Evolutionary conservation across 192 early-diverging fungal genomes (phyloP).

Genomic region (Coemansia sp.): DNA sequence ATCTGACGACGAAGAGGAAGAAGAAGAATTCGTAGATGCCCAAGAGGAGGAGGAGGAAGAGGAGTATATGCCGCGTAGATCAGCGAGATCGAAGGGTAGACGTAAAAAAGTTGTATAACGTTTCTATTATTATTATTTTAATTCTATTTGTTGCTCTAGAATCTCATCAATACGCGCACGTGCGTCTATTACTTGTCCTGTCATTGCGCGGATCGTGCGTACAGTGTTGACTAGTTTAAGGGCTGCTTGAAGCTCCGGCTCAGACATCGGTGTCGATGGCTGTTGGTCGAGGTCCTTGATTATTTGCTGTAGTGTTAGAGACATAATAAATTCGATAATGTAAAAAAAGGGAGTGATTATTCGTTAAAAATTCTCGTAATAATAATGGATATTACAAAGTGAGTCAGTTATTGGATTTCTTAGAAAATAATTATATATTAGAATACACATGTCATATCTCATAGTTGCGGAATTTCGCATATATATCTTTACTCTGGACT

Average conservation of each 20-base stretch:
- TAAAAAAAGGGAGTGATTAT: too few relatives aligned
- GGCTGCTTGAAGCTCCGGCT: background rate
- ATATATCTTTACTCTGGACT: slow-evolving; percentile 16
- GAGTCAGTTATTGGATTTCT: background rate
- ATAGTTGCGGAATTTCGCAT: slow-evolving; percentile 38
- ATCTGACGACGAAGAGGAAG: background rate
- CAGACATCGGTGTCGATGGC: background rate
- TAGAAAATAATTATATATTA: too few relatives aligned
- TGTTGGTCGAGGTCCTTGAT: slow-evolving; percentile 12
- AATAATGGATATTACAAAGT: background rate
- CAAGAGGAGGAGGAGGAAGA: background rate
- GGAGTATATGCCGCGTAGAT: slow-evolving; percentile 14
- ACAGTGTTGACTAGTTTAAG: slow-evolving; percentile 55
- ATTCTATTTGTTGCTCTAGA: background rate
- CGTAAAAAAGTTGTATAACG: slow-evolving; percentile 7
- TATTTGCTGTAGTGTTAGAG: slow-evolving; percentile 25
- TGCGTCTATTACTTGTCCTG: slow-evolving; percentile 60
- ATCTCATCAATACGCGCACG: slow-evolving; percentile 39
- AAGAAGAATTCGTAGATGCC: background rate
- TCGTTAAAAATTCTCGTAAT: too few relatives aligned
- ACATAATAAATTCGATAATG: background rate
- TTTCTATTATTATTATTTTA: background rate
- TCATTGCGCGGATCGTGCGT: slow-evolving; percentile 68
- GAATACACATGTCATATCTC: slow-evolving; percentile 21
- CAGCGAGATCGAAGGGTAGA: background rate